Base-by-base conservation (phyloP, 129 eudicot species). In the Kitagawia praeruptora region DNA sequence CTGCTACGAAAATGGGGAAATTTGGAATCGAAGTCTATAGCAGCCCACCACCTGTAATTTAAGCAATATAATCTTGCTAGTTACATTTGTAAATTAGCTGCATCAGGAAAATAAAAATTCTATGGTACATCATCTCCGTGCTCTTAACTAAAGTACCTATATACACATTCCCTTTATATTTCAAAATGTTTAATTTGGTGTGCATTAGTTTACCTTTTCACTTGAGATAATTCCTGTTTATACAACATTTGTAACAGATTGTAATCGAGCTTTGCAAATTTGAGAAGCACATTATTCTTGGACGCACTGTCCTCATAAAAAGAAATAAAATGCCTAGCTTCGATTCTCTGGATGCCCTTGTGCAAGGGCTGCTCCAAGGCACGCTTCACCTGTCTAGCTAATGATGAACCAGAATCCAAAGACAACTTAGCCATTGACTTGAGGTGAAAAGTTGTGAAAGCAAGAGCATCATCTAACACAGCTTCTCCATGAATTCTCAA, bases 241-340 rank as follows among this genome's bases (percentile, higher is more conserved):
- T 85, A 74, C 49, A 85, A 42, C 69, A 70, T 41, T 23, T 85
- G 87, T 49, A 81, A 25, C 3, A 54, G 9, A 38, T 81, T 81
- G 31, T 6, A 85, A n/a, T 85, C 87, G 3, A 81, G 18, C 67
- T 85, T 81, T 34, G 87, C 82, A 2, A 85, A 58, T n/a, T 47
- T 66, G 10, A 85, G 56, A 5, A 85, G 80, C 10, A 31, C 4
- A 14, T 81, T 74, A 38, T 85, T 49, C 66, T 19, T 81, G 0
- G 64, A 81, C 9, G 34, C 66, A 28, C 75, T 73, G 11, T 77
- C 64, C 46, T 85, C 82, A 14, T 81, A 85, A 0, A 27, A 16
- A 2, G 42, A 31, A 34, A 85, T 81, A 76, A 40, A 81, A 15
- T 61, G 41, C 45, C 73, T 80, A 41, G 82, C 73, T 75, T 85